Base-by-base conservation (phyloP, 2,329 filamentous ascomycete genomes). In the Microdochium nivale region DNA sequence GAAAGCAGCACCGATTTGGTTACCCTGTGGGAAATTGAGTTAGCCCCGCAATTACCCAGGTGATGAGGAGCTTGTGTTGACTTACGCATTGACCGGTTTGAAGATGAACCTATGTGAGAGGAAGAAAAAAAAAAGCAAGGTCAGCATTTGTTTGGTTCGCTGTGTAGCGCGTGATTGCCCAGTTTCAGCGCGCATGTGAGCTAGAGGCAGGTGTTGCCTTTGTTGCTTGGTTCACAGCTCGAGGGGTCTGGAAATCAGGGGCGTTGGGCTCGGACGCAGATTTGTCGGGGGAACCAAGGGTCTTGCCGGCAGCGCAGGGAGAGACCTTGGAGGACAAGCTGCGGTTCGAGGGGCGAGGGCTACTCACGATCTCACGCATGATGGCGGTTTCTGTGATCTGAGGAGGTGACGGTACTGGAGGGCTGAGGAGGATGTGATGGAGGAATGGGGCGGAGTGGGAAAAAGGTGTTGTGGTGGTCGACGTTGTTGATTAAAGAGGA, bases 1-100 rank as follows among this genome's bases (percentile, higher is more conserved):
- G 84, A 99, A 99, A 78, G 94, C 94, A 81, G 94, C 94, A 92
- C 94, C 94, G 66, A 97, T 96, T 89, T 99, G 94, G 88, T 99
- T 99, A 84, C 94, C 94, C 92, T 96, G 67, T 64, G 52, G 57
- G 55, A 65, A 59, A 55, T 58, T 53, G 67, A 78, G 56, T 62
- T 54, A 58, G 58, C 53, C 51, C 55, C 51, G 52, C 51, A 49
- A 53, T 53, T 56, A 54, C 49, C 52, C 46, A 58, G 60, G 65
- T 52, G 61, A 55, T 62, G 52, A 55, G 54, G 51, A 55, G 40
- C 16, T 7, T 19, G 23, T 60, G 51, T 56, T 37, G 52, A 82
- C 85, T 78, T 84, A 96, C 92, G 81, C 94, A 97, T 86, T 99
- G 94, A 76, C 94, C 94, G 83, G 94, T 99, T 81, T 99, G 94